Evolutionary conservation across 2,329 filamentous ascomycete species (phyloP).

Genomic region (Hansfordia pulvinata): DNA sequence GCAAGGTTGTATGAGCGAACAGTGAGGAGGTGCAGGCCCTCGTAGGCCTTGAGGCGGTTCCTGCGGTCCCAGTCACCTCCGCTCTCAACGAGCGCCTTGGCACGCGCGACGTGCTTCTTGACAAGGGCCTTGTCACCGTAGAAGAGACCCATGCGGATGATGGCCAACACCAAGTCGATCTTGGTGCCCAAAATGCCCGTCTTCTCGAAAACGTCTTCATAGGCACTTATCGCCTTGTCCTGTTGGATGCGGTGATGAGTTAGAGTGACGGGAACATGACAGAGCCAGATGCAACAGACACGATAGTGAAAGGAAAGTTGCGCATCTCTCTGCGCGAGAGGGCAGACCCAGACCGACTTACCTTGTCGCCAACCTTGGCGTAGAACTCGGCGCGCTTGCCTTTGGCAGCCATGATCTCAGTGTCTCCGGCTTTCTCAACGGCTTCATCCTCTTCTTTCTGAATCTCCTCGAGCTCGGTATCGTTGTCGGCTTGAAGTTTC

Average conservation of each 20-base stretch:
- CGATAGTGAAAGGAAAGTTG: neutral
- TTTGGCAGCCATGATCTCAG: slow-evolving; percentile 81
- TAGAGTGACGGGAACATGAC: slow-evolving; percentile 6
- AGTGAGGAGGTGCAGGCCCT: slow-evolving; percentile 85
- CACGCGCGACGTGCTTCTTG: slow-evolving; percentile 87
- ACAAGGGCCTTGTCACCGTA: slow-evolving; percentile 87
- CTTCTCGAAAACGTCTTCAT: slow-evolving; percentile 91
- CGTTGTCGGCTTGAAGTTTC: slow-evolving; percentile 62
- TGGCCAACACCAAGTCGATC: slow-evolving; percentile 92
- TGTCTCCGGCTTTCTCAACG: slow-evolving; percentile 89
- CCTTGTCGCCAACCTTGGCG: slow-evolving; percentile 93
- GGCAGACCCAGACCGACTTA: too few relatives aligned
- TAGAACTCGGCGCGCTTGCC: slow-evolving; percentile 95
- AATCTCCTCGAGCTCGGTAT: slow-evolving; percentile 60
- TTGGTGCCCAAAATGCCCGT: slow-evolving; percentile 94
- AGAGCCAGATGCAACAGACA: too few relatives aligned
- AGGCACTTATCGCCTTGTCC: slow-evolving; percentile 89
- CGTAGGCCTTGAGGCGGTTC: slow-evolving; percentile 97
- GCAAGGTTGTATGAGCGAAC: slow-evolving; percentile 81
- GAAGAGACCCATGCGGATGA: slow-evolving; percentile 91
- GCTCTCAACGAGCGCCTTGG: slow-evolving; percentile 79
- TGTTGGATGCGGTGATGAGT: too few relatives aligned
- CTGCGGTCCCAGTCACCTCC: slow-evolving; percentile 97
- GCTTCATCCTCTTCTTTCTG: slow-evolving; percentile 90
- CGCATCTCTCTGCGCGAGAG: too few relatives aligned